Conservation (phyloP, 495 filamentous ascomycete species). For the Parachaetomium inaequale region DNA sequence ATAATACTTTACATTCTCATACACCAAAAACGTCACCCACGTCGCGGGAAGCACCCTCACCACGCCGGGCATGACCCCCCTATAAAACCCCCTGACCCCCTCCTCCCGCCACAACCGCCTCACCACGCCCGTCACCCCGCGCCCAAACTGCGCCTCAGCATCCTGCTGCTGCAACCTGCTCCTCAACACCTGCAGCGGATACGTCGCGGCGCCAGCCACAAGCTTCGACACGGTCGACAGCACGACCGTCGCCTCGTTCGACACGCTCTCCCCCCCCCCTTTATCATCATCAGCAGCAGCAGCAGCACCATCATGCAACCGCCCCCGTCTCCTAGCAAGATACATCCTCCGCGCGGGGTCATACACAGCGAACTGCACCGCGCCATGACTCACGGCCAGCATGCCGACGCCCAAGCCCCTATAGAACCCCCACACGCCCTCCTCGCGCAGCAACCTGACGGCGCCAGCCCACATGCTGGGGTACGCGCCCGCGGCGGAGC, state of each 20-base stretch:
- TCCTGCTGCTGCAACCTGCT: constrained; percentile 86
- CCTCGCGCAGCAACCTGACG: constrained; percentile 56
- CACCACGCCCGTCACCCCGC: constrained; percentile 66
- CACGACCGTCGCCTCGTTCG: constrained; percentile 71
- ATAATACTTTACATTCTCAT: constrained; percentile 83
- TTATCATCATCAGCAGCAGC: constrained; percentile 15
- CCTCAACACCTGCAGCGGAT: constrained; percentile 89
- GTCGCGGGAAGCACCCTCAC: constrained; percentile 88
- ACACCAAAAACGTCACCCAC: constrained; percentile 96
- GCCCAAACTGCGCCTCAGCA: constrained; percentile 63
- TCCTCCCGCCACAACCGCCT: constrained; percentile 71
- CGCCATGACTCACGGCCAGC: constrained; percentile 90
- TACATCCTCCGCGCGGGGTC: constrained; percentile 71
- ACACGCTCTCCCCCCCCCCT: constrained; percentile 40
- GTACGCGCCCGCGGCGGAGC: constrained; percentile 72
- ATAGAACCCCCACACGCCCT: constrained; percentile 78
- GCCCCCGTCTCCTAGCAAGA: constrained; percentile 27
- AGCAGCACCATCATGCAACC: constrained; percentile 13
- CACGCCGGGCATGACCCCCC: constrained; percentile 82
- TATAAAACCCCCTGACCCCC: constrained; percentile 83
- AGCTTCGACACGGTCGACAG: constrained; percentile 81
- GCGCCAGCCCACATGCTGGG: constrained; percentile 67
- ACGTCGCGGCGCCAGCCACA: constrained; percentile 80
- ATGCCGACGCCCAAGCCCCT: constrained; percentile 77
- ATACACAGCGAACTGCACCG: constrained; percentile 94